A percentile compares a stretch with the other conserved stretches of the same genome.
These are phyloP conservation scores for Starmerella cellae DNA, from an alignment of 805 yeast species.

Conservation along the genomic window DNA sequence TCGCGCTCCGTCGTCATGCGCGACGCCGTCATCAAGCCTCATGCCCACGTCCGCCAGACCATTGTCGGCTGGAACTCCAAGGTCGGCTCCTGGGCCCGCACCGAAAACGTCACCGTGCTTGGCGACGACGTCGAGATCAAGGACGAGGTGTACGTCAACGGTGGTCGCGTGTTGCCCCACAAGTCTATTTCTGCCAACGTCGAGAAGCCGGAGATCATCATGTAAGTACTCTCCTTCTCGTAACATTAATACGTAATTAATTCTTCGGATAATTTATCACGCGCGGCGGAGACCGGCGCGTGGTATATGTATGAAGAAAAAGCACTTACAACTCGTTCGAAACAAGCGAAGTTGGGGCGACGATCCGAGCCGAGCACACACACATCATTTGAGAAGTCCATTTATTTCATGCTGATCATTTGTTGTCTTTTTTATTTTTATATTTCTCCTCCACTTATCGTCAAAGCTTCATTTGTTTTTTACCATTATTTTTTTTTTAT, in stretches of 20 bases:
- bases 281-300: too few relatives aligned
- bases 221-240: conserved; percentile 35
- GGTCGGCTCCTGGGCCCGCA: conserved; percentile 97
- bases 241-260: neutral
- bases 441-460: too few relatives aligned
- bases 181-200: conserved; percentile 91
- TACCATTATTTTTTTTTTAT: too few relatives aligned
- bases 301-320: too few relatives aligned
- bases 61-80: conserved; percentile 99
- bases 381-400: too few relatives aligned
- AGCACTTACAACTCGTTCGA: too few relatives aligned
- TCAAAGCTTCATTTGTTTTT: too few relatives aligned
- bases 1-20: conserved; percentile 86
- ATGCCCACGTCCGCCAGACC: conserved; percentile 94
- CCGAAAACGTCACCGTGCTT: conserved; percentile 91
- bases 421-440: too few relatives aligned
- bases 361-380: too few relatives aligned
- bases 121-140: conserved; percentile 98
- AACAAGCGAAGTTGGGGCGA: too few relatives aligned
- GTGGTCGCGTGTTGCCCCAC: conserved; percentile 98
- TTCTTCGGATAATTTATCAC: too few relatives aligned
- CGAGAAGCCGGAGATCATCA: conserved; percentile 95
- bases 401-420: too few relatives aligned
- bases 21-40: conserved; percentile 87
- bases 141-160: conserved; percentile 97